phyloP scores from a whole-genome alignment of 140 eudicot genomes.

The Ambrosia hybrid region DNA sequence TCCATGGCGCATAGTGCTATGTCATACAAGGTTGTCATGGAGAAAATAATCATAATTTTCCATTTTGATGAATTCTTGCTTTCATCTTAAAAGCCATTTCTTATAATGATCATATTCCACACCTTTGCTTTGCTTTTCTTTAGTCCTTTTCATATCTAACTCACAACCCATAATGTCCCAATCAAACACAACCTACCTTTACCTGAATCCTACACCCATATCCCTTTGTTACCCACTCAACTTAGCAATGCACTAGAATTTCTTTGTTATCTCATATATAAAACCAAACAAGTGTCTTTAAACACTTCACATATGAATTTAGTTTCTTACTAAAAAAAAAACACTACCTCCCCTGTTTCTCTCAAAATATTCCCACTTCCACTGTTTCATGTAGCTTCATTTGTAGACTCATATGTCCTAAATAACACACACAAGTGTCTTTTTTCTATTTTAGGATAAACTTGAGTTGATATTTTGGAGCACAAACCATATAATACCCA shows the following conservation, averaged over 20 bases:
- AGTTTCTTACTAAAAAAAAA: slow-evolving; percentile 20
- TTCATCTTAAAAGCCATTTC: slow-evolving; percentile 25
- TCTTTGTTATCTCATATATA: slow-evolving; percentile 24
- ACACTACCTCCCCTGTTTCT: slow-evolving; percentile 23
- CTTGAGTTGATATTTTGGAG: slow-evolving; percentile 20
- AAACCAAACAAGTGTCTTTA: slow-evolving; percentile 23
- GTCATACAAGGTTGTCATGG: slow-evolving; percentile 27
- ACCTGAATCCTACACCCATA: slow-evolving; percentile 23
- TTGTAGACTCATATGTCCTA: slow-evolving; percentile 23
- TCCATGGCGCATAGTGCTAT: slow-evolving; percentile 25
- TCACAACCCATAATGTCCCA: slow-evolving; percentile 29
- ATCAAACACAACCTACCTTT: slow-evolving; percentile 25
- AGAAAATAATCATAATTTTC: slow-evolving; percentile 32
- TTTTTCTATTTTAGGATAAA: slow-evolving; percentile 11
- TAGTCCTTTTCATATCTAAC: slow-evolving; percentile 38
- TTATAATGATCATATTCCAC: slow-evolving; percentile 32
- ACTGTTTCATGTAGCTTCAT: slow-evolving; percentile 25
- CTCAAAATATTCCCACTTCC: slow-evolving; percentile 32
- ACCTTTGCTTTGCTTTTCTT: slow-evolving; percentile 20
- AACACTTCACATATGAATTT: slow-evolving; percentile 9
- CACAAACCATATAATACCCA: slow-evolving; percentile 28
- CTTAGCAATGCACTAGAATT: slow-evolving; percentile 32
- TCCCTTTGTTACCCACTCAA: slow-evolving; percentile 35
- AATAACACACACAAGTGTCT: slow-evolving; percentile 16
- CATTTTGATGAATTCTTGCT: slow-evolving; percentile 18